Evolutionary conservation across 2,329 filamentous ascomycete species (phyloP).

Genomic region (Xylaria sp.): DNA sequence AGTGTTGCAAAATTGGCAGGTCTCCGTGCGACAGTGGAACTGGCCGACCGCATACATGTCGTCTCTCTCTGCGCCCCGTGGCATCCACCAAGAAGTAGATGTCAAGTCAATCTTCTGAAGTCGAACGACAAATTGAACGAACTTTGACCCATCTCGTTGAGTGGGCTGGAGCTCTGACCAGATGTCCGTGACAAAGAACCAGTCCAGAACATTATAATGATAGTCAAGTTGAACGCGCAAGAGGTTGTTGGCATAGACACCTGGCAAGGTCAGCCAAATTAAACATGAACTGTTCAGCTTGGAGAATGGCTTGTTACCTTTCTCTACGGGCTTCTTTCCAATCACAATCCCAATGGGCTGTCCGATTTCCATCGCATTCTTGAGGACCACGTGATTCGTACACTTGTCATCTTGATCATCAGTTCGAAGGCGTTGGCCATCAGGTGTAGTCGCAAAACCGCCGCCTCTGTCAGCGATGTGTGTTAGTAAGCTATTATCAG

Average conservation of each 20-base stretch:
- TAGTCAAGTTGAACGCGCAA: constrained; percentile 63
- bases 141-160: constrained; percentile 49
- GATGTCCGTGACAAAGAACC: constrained; percentile 74
- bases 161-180: constrained; percentile 69
- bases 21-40: constrained; percentile 39
- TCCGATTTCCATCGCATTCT: constrained; percentile 56
- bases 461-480: constrained; percentile 36
- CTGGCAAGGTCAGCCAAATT: constrained; percentile 17
- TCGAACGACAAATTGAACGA: constrained; percentile 64
- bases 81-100: constrained; percentile 69
- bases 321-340: constrained; percentile 24
- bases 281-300: background rate
- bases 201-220: constrained; percentile 73
- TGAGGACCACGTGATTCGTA: constrained; percentile 53
- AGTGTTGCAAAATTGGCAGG: constrained; percentile 56
- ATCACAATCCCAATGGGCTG: constrained; percentile 29
- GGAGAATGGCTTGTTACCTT: constrained; percentile 2
- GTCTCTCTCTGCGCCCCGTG: constrained; percentile 48
- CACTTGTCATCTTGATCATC: constrained; percentile 58
- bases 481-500: background rate
- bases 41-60: constrained; percentile 49
- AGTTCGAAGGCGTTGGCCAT: constrained; percentile 59
- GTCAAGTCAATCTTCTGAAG: constrained; percentile 71
- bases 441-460: constrained; percentile 46
- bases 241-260: constrained; percentile 58